phyloP scores from a whole-genome alignment of 768 basidiomycete species.

The Ramaria sp. region DNA sequence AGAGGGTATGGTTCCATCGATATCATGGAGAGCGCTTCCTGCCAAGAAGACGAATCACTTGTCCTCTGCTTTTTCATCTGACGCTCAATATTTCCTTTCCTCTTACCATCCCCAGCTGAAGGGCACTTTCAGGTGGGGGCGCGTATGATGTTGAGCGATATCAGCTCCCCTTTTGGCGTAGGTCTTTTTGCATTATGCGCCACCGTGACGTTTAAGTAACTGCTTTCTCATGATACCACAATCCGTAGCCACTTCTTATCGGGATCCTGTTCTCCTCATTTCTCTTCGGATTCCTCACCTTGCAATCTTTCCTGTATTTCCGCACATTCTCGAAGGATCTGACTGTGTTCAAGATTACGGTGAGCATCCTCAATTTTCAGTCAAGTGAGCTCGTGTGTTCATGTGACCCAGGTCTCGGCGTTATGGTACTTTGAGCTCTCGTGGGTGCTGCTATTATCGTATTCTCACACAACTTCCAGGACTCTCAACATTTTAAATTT shows the following conservation, averaged over 20 bases:
- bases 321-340: constrained; percentile 16
- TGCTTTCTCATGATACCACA: background rate
- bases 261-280: constrained; percentile 16
- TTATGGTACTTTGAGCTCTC: background rate
- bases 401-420: background rate
- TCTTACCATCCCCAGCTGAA: background rate
- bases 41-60: background rate
- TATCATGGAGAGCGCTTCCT: too few species aligned
- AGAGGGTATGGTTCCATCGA: too few species aligned
- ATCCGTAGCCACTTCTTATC: constrained; percentile 13
- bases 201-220: background rate
- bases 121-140: background rate
- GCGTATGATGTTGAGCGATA: background rate
- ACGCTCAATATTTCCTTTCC: background rate
- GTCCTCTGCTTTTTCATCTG: background rate
- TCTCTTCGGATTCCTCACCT: constrained; percentile 20
- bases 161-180: background rate
- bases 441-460: background rate
- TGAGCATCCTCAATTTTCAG: constrained; percentile 9
- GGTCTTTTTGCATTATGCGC: background rate
- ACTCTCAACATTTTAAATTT: background rate
- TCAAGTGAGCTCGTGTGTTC: background rate
- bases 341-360: constrained; percentile 14
- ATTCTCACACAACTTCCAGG: background rate
- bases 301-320: constrained; percentile 18